Evolutionary conservation across 2,329 filamentous ascomycete species (phyloP), one percentile per base, ranked within the genome.

Genomic region (Colletotrichum coccodes): DNA sequence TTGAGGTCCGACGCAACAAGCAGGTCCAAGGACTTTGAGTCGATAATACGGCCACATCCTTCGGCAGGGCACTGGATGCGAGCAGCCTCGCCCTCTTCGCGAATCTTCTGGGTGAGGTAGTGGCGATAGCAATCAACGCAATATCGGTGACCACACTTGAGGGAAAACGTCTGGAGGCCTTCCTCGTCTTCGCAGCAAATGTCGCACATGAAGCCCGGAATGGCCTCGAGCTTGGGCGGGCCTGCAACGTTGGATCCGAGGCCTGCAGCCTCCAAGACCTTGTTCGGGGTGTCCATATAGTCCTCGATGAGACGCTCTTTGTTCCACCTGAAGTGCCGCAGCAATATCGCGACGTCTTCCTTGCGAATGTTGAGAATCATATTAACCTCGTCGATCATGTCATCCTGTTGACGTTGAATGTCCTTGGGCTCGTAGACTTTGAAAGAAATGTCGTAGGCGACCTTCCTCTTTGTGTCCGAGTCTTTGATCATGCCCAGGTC

Each of bases 131-230:
- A 99, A 75, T 94, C 89, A 38, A 95, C 90, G 75, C 96, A 99
- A 79, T 96, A 99, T 58, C 96, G 89, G 79, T 99, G 96, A 1
- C 91, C 94, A 79, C 96, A 99, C 77, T 94, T 97, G 89, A 99
- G 94, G 30, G 95, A 94, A 81, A 98, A 98, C 2, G 93, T 94
- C 78, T 93, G 80, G 23, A 98, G 82, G 1, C 88, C 90, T 0
- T 90, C 85, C 23, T 88, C 92, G 72, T 99, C 96, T 76, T 98
- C 95, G 79, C 93, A 98, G 83, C 96, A 99, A 72, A 99, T 99
- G 70, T 97, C 94, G 81, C 96, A 99, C 75, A 89, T 85, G 79
- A 99, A 99, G 9, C 91, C 94, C 16, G 89, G 85, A 21, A 95
- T 83, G 18, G 85, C 83, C 77, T 95, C 89, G 4, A 97, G 86